Percentiles rank a stretch among this genome's conserved stretches.
phyloP scores from a whole-genome alignment of 2,329 filamentous ascomycete genomes.

The Neofusicoccum ribis region DNA sequence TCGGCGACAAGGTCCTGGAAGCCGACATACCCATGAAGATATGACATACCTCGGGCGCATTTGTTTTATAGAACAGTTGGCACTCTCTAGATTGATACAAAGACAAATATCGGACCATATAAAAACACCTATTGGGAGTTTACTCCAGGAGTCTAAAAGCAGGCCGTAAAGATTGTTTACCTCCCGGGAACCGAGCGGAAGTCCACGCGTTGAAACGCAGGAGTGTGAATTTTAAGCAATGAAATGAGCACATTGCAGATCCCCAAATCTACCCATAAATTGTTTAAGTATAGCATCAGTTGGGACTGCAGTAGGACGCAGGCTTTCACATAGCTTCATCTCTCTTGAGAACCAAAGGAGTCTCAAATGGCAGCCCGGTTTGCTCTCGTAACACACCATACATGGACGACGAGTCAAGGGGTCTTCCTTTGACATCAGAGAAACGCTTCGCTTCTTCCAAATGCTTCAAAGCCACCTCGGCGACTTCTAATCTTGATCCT shows the following conservation, averaged over 20 bases:
- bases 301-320: background rate
- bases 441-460: conserved; percentile 43
- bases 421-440: background rate
- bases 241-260: too few species aligned
- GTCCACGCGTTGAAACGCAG: too few species aligned
- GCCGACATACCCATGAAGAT: conserved; percentile 8
- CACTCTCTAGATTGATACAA: too few species aligned
- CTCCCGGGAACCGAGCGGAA: too few species aligned
- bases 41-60: background rate
- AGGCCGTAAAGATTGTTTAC: too few species aligned
- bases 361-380: background rate
- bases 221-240: too few species aligned
- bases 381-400: background rate
- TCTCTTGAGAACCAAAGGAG: background rate
- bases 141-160: too few species aligned
- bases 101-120: too few species aligned
- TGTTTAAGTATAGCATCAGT: too few species aligned
- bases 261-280: too few species aligned
- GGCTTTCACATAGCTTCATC: background rate
- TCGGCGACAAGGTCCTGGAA: conserved; percentile 4
- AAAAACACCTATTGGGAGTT: too few species aligned
- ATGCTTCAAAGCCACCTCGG: conserved; percentile 46
- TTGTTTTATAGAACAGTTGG: too few species aligned
- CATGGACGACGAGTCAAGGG: conserved; percentile 2
- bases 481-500: conserved; percentile 44